Percentiles rank a stretch among this genome's conserved stretches.
Conservation (phyloP, 1,139 yeast genomes). For the Blastobotrys buckinghamii region DNA sequence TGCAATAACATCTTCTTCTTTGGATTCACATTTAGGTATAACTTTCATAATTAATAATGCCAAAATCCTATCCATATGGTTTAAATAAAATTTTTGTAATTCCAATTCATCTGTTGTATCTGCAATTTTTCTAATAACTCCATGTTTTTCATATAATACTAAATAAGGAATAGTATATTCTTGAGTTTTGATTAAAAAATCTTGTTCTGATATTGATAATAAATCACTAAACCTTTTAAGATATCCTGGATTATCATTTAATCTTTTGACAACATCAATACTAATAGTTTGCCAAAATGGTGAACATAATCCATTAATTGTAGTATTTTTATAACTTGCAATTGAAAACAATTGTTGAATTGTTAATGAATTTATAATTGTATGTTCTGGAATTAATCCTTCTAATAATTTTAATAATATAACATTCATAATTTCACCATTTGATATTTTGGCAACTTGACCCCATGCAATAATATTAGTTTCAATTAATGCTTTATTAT, state of each 20-base stretch:
- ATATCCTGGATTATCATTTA: constrained; percentile 46
- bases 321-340: constrained; percentile 34
- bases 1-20: too few species aligned
- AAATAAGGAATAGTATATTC: constrained; percentile 74
- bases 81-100: constrained; percentile 24
- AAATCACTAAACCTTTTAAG: constrained; percentile 57
- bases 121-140: constrained; percentile 56
- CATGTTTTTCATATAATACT: constrained; percentile 57
- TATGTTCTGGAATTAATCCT: constrained; percentile 52
- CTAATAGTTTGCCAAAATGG: constrained; percentile 79
- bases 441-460: constrained; percentile 50
- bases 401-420: constrained; percentile 54
- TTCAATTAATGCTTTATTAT: constrained; percentile 45
- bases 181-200: constrained; percentile 63
- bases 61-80: constrained; percentile 39
- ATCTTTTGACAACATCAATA: constrained; percentile 52
- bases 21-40: too few species aligned
- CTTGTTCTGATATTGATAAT: constrained; percentile 53
- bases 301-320: constrained; percentile 55
- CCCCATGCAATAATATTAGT: constrained; percentile 57
- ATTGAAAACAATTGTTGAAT: constrained; percentile 50
- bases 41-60: constrained; percentile 37
- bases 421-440: constrained; percentile 59
- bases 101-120: constrained; percentile 20
- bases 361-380: constrained; percentile 59